phyloP scores from a whole-genome alignment of 2,329 filamentous ascomycete genomes.

The Talaromyces amestolkiae region DNA sequence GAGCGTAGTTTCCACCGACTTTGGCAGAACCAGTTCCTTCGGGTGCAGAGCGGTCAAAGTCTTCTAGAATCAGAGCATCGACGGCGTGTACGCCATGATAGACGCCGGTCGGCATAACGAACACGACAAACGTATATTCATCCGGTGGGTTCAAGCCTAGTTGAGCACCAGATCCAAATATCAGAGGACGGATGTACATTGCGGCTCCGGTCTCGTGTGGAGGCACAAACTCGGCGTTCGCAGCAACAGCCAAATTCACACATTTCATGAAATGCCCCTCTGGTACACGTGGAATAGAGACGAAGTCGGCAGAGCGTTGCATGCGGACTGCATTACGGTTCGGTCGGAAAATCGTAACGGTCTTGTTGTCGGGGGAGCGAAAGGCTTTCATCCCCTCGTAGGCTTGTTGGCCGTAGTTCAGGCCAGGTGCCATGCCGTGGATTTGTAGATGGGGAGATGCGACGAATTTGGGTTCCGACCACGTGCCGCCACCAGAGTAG shows the following conservation, averaged over 20 bases:
- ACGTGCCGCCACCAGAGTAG: conserved; percentile 65
- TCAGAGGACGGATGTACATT: conserved; percentile 85
- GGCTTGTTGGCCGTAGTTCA: conserved; percentile 97
- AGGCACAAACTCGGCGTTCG: conserved; percentile 89
- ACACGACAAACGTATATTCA: conserved; percentile 88
- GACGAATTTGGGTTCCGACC: conserved; percentile 76
- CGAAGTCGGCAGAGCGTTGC: conserved; percentile 77
- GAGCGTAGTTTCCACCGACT: conserved; percentile 93
- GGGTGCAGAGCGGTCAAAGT: conserved; percentile 91
- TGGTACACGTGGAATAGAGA: conserved; percentile 79
- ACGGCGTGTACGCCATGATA: conserved; percentile 90
- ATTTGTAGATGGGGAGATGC: conserved; percentile 79
- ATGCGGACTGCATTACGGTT: conserved; percentile 79
- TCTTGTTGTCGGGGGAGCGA: conserved; percentile 55
- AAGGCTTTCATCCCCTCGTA: conserved; percentile 99
- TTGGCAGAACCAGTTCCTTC: conserved; percentile 89
- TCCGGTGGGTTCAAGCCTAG: conserved; percentile 82
- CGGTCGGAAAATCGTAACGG: conserved; percentile 83
- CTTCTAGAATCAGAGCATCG: conserved; percentile 82
- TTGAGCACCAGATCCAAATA: conserved; percentile 86
- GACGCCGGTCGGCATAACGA: conserved; percentile 85
- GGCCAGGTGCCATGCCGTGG: conserved; percentile 89
- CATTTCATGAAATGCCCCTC: conserved; percentile 71
- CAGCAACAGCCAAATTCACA: conserved; percentile 74
- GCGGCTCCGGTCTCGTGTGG: conserved; percentile 84